A percentile compares a stretch with the other conserved stretches of the same genome.
These are phyloP conservation scores for Suillus occidentalis DNA, from an alignment of 768 basidiomycete genomes.

Conservation along the genomic window DNA sequence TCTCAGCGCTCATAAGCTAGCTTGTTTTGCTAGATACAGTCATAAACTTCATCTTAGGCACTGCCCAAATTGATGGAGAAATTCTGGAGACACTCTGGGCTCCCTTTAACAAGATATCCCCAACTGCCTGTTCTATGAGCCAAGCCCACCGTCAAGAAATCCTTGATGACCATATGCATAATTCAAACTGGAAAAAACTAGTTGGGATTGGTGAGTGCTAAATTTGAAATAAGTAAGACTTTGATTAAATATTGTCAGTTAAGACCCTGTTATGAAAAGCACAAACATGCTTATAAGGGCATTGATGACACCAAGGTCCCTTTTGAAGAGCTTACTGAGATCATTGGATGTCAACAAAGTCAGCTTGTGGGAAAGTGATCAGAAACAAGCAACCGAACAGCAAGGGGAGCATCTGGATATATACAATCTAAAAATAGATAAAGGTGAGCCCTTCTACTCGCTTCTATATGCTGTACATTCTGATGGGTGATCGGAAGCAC, in stretches of 20 bases:
- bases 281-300: not conserved
- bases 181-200: constrained; percentile 34
- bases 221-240: not conserved
- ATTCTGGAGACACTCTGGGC: constrained; percentile 35
- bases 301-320: constrained; percentile 5
- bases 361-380: too few relatives aligned
- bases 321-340: not conserved
- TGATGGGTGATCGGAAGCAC: not conserved
- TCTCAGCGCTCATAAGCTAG: constrained; percentile 26
- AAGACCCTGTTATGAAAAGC: not conserved
- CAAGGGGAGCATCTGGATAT: not conserved
- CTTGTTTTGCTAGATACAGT: constrained; percentile 23
- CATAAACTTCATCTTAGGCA: constrained; percentile 25
- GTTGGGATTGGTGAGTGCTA: constrained; percentile 19
- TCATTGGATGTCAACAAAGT: not conserved
- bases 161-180: constrained; percentile 31
- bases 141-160: constrained; percentile 18
- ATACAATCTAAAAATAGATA: constrained; percentile 5
- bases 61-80: constrained; percentile 28
- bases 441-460: not conserved
- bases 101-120: constrained; percentile 22
- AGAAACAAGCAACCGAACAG: too few relatives aligned
- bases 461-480: not conserved
- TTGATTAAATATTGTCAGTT: not conserved
- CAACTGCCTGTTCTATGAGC: not conserved